Evolutionary conservation across 106 monocot genomes (phyloP), one percentile per base, ranked within the genome.

Genomic region (Cymbidium sinense): DNA sequence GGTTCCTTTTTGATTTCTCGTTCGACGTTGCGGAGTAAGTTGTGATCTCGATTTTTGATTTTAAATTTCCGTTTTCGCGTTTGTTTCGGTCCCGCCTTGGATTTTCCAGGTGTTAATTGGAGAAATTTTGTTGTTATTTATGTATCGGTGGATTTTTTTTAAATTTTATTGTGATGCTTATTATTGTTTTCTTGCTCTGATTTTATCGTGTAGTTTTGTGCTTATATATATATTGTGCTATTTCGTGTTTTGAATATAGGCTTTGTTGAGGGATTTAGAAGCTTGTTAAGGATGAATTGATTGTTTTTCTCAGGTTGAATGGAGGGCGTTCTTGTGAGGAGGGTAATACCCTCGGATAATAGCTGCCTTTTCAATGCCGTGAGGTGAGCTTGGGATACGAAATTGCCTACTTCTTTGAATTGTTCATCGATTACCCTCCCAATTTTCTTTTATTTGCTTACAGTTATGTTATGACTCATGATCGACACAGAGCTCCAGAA

Each of bases 281-380:
- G n/a, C 61, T 23, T 62, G 61, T 25, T 25, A 9, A 62, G 61
- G 25, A 5, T 1, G 23, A 28, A 27, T 62, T 33, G 69, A 28
- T 34, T 29, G 11, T 71, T 71, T 44, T 44, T 43, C 27, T 43
- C 36, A 77, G 77, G 83, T 69, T 43, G 43, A 0, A 99, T 99
- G 99, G 99, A 94, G 44, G 93, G 93, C 18, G 50, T 86, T n/a
- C 83, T 95, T 47, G 91, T 91, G 28, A 90, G 99, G 79, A 86
- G 95, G 86, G 99, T 95, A 11, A 95, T 99, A 25, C 99, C 99
- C n/a, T 92, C 99, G 2, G 99, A 99, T 58, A 99, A 99, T 82
- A 99, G 99, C 70, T 99, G 95, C 71, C 99, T 99, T 51, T 95
- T 99, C 81, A 99, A 99, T 88, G 95, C 95, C 51, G 87, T 95